Percentiles rank a stretch among this genome's conserved stretches.
These are phyloP conservation scores for Colletotrichum sp. DNA, from an alignment of 2,329 filamentous ascomycete species.

Conservation along the genomic window DNA sequence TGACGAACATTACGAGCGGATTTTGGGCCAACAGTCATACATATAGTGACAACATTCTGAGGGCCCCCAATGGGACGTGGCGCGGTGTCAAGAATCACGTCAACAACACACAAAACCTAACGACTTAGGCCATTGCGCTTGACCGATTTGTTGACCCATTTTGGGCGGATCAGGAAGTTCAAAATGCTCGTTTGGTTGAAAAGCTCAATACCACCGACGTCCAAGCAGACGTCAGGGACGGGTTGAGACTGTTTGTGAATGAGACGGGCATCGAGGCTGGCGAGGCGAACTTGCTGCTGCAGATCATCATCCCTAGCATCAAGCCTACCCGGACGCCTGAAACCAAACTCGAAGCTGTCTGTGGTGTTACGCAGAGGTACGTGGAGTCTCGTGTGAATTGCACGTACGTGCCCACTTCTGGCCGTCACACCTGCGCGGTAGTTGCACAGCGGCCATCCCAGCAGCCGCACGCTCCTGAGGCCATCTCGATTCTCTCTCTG, in stretches of 20 bases:
- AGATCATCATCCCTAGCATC: background rate
- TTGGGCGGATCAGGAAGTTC: background rate
- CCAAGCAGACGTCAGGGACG: background rate
- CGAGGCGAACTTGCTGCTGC: background rate
- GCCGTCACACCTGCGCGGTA: background rate
- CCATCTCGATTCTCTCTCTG: background rate
- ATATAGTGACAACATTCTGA: background rate
- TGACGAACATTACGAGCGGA: background rate
- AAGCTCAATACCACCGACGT: background rate
- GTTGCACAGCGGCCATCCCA: background rate
- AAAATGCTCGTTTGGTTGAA: background rate
- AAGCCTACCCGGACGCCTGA: background rate
- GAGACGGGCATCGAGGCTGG: background rate
- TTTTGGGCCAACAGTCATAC: background rate
- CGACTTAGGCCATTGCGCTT: background rate
- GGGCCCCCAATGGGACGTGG: background rate
- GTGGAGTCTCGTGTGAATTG: background rate
- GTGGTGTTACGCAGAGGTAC: background rate
- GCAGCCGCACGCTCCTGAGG: background rate
- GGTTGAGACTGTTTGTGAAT: background rate
- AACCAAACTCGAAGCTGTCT: background rate
- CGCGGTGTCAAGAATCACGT: background rate
- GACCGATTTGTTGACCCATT: background rate
- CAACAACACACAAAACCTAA: background rate
- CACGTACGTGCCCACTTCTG: background rate